These are phyloP conservation scores for Aspergillus texensis DNA, from an alignment of 2,329 filamentous ascomycete species.

Conservation along the genomic window DNA sequence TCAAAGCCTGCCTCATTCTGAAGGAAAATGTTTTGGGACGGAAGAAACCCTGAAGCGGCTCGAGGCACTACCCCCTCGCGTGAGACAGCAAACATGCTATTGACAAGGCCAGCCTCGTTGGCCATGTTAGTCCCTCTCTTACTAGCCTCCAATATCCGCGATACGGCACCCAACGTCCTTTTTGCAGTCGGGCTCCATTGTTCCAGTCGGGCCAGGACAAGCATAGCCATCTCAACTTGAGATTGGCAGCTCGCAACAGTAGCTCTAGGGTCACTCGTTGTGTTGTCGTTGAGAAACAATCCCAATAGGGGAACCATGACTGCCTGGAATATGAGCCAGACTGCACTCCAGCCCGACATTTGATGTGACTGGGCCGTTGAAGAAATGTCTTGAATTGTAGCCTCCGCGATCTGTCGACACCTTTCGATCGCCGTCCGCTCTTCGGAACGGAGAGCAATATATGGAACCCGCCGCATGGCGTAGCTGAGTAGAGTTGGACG, in stretches of 20 bases:
- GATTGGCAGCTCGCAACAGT: conserved; percentile 54
- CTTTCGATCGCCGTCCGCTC: conserved; percentile 69
- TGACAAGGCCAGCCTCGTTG: conserved; percentile 15
- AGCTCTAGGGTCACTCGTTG: conserved; percentile 62
- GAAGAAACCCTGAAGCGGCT: conserved; percentile 8
- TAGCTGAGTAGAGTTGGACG: conserved; percentile 71
- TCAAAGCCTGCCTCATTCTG: conserved; percentile 29
- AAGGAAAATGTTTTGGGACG: conserved; percentile 14
- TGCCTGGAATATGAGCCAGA: conserved; percentile 80
- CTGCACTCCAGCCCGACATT: conserved; percentile 78
- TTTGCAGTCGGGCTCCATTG: conserved; percentile 67
- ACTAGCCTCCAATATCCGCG: conserved; percentile 64
- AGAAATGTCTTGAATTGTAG: conserved; percentile 73
- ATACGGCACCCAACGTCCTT: conserved; percentile 65
- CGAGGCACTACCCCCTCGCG: conserved; percentile 18
- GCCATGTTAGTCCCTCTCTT: conserved; percentile 31
- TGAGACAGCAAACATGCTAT: conserved; percentile 18
- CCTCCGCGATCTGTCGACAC: conserved; percentile 69
- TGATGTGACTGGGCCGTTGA: conserved; percentile 71
- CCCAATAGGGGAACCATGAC: conserved; percentile 77
- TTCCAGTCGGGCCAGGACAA: conserved; percentile 55
- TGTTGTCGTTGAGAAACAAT: conserved; percentile 57
- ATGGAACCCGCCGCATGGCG: conserved; percentile 56
- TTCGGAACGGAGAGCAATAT: conserved; percentile 56
- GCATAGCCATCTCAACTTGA: conserved; percentile 55